Evolutionary conservation across 176 grass and related monocot species (phyloP).

Genomic region (Avena sativa): DNA sequence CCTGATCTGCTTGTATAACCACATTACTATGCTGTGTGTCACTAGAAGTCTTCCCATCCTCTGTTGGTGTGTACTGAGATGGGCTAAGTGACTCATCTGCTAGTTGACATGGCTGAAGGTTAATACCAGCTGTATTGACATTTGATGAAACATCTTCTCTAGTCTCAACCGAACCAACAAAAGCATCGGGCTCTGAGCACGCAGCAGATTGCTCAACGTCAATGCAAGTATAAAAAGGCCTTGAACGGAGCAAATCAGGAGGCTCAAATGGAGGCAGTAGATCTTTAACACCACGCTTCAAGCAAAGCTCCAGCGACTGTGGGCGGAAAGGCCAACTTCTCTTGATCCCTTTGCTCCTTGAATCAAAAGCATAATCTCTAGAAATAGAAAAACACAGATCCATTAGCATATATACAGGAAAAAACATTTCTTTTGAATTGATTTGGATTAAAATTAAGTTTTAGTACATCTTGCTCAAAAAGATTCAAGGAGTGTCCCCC

Average conservation of each 20-base stretch:
- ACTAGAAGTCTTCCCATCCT: conserved; percentile 49
- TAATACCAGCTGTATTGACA: conserved; percentile 43
- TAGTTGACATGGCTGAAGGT: conserved; percentile 32
- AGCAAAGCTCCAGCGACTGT: conserved; percentile 68
- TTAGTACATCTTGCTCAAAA: not conserved
- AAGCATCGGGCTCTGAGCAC: conserved; percentile 24
- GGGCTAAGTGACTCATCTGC: conserved; percentile 35
- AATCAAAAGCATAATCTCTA: conserved; percentile 88
- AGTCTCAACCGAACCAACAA: conserved; percentile 44
- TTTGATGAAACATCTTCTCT: conserved; percentile 45
- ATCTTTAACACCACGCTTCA: conserved; percentile 75
- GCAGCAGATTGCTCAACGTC: conserved; percentile 41
- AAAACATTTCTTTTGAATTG: not conserved
- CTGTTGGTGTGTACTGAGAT: conserved; percentile 45
- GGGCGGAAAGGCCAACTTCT: conserved; percentile 81
- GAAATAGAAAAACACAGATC: conserved; percentile 45
- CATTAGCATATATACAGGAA: conserved; percentile 41
- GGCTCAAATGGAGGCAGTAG: conserved; percentile 87
- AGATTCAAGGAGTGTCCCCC: not conserved
- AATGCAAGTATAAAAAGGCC: conserved; percentile 36
- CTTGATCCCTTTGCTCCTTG: conserved; percentile 77
- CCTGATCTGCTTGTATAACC: conserved; percentile 40
- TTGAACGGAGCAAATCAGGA: conserved; percentile 64
- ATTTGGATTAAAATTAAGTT: not conserved
- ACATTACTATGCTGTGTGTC: conserved; percentile 29